phyloP scores from a whole-genome alignment of 306 rosid species.

The Quercus suber region DNA sequence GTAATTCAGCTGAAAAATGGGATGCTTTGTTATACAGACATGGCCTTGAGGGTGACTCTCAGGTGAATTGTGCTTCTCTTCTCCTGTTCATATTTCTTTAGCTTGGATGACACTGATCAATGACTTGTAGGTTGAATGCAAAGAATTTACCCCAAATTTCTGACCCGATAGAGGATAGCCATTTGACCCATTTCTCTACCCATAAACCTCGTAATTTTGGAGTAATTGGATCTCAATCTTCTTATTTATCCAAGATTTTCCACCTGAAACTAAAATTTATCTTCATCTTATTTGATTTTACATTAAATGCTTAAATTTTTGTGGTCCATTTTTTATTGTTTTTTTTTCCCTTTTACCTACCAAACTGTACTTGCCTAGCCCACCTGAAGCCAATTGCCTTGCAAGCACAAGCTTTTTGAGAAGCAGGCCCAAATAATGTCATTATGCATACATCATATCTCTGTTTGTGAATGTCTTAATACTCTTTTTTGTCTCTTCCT shows the following conservation, averaged over 20 bases:
- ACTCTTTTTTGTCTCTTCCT: too few relatives aligned
- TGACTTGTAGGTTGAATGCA: not conserved
- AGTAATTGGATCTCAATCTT: not conserved
- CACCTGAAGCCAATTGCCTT: too few relatives aligned
- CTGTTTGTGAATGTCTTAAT: too few relatives aligned
- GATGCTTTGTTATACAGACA: constrained; percentile 91
- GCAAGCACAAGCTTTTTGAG: too few relatives aligned
- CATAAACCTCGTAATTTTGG: not conserved
- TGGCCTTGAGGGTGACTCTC: constrained; percentile 66
- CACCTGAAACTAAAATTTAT: too few relatives aligned
- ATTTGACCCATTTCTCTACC: not conserved
- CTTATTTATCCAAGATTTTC: not conserved
- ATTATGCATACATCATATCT: too few relatives aligned
- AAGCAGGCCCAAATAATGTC: too few relatives aligned
- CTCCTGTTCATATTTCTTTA: constrained; percentile 2
- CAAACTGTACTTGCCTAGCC: too few relatives aligned
- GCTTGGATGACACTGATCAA: not conserved
- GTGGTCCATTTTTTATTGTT: too few relatives aligned
- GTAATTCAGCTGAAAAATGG: constrained; percentile 93
- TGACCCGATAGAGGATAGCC: not conserved
- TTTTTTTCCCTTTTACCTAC: too few relatives aligned
- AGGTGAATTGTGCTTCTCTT: constrained; percentile 48
- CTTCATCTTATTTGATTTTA: too few relatives aligned
- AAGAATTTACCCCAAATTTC: not conserved
- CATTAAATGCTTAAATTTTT: too few relatives aligned